These are phyloP conservation scores for Cryptococcus neoformans DNA, from an alignment of 1,284 basidiomycete genomes.

Conservation along the genomic window DNA sequence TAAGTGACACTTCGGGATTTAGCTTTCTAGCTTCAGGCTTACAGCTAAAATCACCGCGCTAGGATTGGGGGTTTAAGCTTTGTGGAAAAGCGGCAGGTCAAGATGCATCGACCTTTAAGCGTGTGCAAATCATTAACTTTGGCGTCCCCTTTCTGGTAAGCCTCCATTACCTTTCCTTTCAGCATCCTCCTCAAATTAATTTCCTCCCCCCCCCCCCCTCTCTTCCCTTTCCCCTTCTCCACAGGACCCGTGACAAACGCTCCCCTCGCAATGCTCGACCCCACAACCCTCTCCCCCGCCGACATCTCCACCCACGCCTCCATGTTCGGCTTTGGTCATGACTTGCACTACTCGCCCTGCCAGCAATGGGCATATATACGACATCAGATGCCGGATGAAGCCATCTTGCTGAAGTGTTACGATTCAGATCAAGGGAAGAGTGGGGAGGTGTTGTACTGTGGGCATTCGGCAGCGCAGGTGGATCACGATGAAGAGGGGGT, in stretches of 20 bases:
- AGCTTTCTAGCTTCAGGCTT: background rate
- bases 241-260: constrained; percentile 39
- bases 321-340: constrained; percentile 27
- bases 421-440: constrained; percentile 25
- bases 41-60: background rate
- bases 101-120: constrained; percentile 8
- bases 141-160: constrained; percentile 33
- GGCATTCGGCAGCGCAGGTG: constrained; percentile 23
- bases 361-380: constrained; percentile 34
- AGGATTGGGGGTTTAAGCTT: constrained; percentile 29
- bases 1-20: constrained; percentile 7
- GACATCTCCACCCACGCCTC: constrained; percentile 20
- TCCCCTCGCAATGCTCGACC: constrained; percentile 31
- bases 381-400: constrained; percentile 37
- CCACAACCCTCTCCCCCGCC: constrained; percentile 8
- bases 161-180: background rate
- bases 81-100: constrained; percentile 15
- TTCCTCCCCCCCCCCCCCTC: background rate
- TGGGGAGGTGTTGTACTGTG: constrained; percentile 22
- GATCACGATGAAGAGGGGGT: constrained; percentile 15
- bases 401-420: constrained; percentile 35
- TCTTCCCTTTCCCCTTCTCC: constrained; percentile 10
- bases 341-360: constrained; percentile 19
- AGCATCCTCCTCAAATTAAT: background rate
- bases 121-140: constrained; percentile 38